Conservation (phyloP, 371 early-diverging fungal species). For the Umbelopsis sp. region DNA sequence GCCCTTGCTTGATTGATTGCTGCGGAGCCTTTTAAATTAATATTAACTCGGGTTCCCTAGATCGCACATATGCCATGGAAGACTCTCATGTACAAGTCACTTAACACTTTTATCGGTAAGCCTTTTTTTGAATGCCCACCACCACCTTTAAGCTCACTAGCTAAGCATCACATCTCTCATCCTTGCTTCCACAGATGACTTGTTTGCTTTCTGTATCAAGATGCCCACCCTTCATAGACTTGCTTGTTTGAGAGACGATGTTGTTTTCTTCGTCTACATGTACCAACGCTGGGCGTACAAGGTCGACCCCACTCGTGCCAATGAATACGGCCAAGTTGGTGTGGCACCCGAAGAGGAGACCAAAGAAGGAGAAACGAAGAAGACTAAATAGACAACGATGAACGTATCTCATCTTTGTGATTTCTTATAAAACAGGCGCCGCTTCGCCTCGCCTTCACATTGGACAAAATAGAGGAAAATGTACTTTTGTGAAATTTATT, state of each 20-base stretch:
- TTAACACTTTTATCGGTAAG: slow-evolving; percentile 86
- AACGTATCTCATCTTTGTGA: background rate
- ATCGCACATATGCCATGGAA: slow-evolving; percentile 95
- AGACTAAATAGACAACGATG: slow-evolving; percentile 2
- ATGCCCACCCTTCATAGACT: slow-evolving; percentile 95
- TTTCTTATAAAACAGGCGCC: background rate
- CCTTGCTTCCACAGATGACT: slow-evolving; percentile 66
- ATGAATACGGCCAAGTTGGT: slow-evolving; percentile 93
- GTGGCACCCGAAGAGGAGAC: slow-evolving; percentile 32
- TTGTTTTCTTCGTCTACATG: slow-evolving; percentile 85
- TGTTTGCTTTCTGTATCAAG: slow-evolving; percentile 94
- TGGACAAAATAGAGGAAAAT: background rate
- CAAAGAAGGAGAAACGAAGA: slow-evolving; percentile 18
- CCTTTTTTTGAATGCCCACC: background rate
- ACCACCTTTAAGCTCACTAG: no score
- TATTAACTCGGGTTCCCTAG: slow-evolving; percentile 21
- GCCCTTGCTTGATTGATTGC: no score
- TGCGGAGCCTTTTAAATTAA: no score
- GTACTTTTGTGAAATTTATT: background rate
- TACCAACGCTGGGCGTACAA: slow-evolving; percentile 90
- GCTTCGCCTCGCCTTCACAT: background rate
- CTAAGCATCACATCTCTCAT: background rate
- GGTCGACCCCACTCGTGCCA: slow-evolving; percentile 83
- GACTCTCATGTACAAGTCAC: slow-evolving; percentile 92
- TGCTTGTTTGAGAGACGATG: slow-evolving; percentile 90